Base-by-base conservation (phyloP, 805 yeast species). In the Candida ascalaphidarum region DNA sequence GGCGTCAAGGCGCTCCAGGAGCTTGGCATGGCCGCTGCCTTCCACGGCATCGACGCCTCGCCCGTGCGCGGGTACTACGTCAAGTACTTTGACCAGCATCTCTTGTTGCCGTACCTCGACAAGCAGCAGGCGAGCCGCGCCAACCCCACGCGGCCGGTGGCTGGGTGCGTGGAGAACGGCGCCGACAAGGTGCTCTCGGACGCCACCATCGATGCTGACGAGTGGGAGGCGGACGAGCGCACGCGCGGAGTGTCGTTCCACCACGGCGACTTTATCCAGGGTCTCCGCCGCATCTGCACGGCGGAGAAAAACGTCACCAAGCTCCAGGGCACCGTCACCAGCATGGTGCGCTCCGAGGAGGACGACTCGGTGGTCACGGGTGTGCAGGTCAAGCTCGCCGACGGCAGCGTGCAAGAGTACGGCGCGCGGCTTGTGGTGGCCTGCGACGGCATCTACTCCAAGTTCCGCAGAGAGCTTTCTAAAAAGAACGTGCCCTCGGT, bases 361-460 rank as follows among this genome's bases (percentile, higher is more conserved):
- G 62, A 69, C 22, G 59, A 53, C 18, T 39, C 35, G 15, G 72
- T 66, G 16, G 82, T 86, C n/a, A 53, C 68, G 15, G 97, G 97
- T 15, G 86, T 88, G n/a, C 60, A 60, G 36, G 82, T 74, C 11
- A 74, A 65, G 34, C 55, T 61, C 17, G 62, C 60, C 6, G 59
- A 56, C 11, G 61, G 31, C 54, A 31, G 26, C 17, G 31, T 31
- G 12, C 26, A 26, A 11, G 31, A 62, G 5, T 76, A 67, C 58
- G 54, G 55, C 13, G 83, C 81, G 3, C 71, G 74, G 31, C 48
- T 86, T 32, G 81, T 89, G 5, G 65, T 86, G 17, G 72, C 81
- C 26, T 84, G 94, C 48, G 98, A 92, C 55, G 98, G 98, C 34
- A 88, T 89, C 32, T 85, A 84, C 48, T 88, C 96, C 33, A 86